A percentile compares a stretch with the other conserved stretches of the same genome.
Evolutionary conservation across 176 grass and related monocot species (phyloP).

Genomic region (Canna indica): DNA sequence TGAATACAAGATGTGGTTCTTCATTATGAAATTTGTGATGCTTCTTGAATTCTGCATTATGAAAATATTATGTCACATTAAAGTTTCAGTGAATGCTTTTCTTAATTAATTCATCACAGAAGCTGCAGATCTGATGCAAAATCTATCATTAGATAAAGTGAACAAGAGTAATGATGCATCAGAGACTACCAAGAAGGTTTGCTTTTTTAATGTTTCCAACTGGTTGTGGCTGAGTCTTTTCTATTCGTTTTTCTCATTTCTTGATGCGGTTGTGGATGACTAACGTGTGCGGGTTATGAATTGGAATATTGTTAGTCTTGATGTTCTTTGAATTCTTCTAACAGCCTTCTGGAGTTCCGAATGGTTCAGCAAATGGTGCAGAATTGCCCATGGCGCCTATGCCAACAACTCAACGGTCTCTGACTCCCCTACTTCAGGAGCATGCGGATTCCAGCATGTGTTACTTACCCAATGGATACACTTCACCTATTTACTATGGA

Average conservation of each 20-base stretch:
- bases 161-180: slow-evolving; percentile 26
- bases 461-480: slow-evolving; percentile 38
- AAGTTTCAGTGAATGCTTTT: background rate
- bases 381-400: slow-evolving; percentile 9
- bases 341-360: slow-evolving; percentile 28
- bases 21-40: background rate
- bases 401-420: slow-evolving; percentile 21
- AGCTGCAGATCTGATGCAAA: slow-evolving; percentile 48
- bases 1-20: no score
- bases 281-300: background rate
- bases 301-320: background rate
- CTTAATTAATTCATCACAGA: slow-evolving; percentile 17
- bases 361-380: slow-evolving; percentile 6
- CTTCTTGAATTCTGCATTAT: background rate
- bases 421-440: slow-evolving; percentile 33
- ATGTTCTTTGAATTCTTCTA: slow-evolving; percentile 11
- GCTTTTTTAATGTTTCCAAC: background rate
- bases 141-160: slow-evolving; percentile 41
- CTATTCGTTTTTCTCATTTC: background rate
- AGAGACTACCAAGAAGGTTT: slow-evolving; percentile 35
- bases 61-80: background rate
- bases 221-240: background rate
- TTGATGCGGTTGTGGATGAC: background rate
- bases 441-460: slow-evolving; percentile 36
- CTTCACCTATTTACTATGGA: slow-evolving; percentile 40